Base-by-base conservation (phyloP, 345 rosid genomes). In the Arabis alpina region DNA sequence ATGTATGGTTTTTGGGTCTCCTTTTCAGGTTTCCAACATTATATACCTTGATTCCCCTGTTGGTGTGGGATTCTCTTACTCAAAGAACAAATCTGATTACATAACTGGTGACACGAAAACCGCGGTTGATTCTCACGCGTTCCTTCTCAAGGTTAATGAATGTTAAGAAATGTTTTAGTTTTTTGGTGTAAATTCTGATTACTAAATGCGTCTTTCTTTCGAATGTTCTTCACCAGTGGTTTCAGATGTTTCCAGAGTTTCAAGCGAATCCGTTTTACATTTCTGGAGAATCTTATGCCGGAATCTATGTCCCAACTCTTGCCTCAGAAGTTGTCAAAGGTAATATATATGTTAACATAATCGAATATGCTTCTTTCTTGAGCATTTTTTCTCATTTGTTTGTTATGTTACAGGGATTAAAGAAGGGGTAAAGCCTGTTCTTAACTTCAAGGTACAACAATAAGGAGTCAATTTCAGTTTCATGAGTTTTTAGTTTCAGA, bases 221-320 rank as follows among this genome's bases (percentile, higher is more conserved):
- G 4, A 39, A 52, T 60, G 37, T 52, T 42, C 12, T n/a, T 49
- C 54, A 41, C n/a, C n/a, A n/a, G n/a, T n/a, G n/a, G n/a, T n/a
- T n/a, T n/a, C n/a, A n/a, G n/a, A n/a, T n/a, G n/a, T 91, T 79
- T 76, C 81, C 94, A 0, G 97, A 88, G 80, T 90, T 88, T 74
- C 92, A 87, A 32, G 48, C 86, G 5, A 90, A 93, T 74, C 94
- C 97, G 2, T 83, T 93, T 67, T 93, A 80, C 72, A 80, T 93
- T 71, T 53, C 98, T 9, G 98, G 98, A 60, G 98, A 91, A 86
- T 93, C 98, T 3, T 93, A 93, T 71, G 98, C 98, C 9, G 98
- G 97, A 66, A 73, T 93, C 14, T 91, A 93, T 71, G 98, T 93
- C 59, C 98, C 97, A 27, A 93, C 89, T 72, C 98, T 93, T 79